phyloP scores from a whole-genome alignment of 306 rosid species.

The Vigna reflexopilosa region DNA sequence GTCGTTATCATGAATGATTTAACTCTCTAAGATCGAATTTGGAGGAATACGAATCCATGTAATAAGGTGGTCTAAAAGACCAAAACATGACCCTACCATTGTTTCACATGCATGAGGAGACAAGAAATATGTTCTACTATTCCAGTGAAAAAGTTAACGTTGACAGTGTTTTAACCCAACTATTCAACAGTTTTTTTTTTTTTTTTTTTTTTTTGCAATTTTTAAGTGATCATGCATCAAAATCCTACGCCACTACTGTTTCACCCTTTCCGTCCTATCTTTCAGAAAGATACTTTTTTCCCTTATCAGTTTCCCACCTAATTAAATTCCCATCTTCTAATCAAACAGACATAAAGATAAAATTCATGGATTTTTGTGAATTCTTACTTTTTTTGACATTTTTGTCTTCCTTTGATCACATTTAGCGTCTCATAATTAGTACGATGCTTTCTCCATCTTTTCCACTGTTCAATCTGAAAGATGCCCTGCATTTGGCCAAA shows the following conservation, averaged over 20 bases:
- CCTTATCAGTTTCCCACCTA: slow-evolving; percentile 38
- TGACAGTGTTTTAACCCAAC: slow-evolving; percentile 18
- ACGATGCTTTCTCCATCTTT: slow-evolving; percentile 15
- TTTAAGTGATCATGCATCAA: slow-evolving; percentile 34
- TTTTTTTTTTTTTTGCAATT: slow-evolving; percentile 8
- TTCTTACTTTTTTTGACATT: slow-evolving; percentile 40
- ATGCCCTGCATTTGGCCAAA: slow-evolving; percentile 13
- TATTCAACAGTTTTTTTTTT: neutral
- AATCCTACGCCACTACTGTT: slow-evolving; percentile 22
- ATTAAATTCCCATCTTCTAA: slow-evolving; percentile 19
- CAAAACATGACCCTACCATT: slow-evolving; percentile 48
- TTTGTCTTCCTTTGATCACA: slow-evolving; percentile 43
- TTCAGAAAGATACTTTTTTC: slow-evolving; percentile 37
- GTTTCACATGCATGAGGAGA: slow-evolving; percentile 43
- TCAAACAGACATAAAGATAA: slow-evolving; percentile 38
- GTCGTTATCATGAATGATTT: neutral
- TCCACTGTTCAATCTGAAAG: slow-evolving; percentile 37
- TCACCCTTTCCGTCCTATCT: slow-evolving; percentile 41
- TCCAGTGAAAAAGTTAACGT: slow-evolving; percentile 39
- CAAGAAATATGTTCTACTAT: slow-evolving; percentile 28
- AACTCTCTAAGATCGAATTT: slow-evolving; percentile 4
- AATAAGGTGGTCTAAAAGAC: slow-evolving; percentile 33
- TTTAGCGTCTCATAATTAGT: slow-evolving; percentile 22
- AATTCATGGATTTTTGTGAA: neutral
- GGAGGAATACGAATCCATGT: neutral